Percentiles rank a stretch among this genome's conserved stretches.
phyloP scores from a whole-genome alignment of 805 yeast genomes.

The Dipodascus geniculatus region DNA sequence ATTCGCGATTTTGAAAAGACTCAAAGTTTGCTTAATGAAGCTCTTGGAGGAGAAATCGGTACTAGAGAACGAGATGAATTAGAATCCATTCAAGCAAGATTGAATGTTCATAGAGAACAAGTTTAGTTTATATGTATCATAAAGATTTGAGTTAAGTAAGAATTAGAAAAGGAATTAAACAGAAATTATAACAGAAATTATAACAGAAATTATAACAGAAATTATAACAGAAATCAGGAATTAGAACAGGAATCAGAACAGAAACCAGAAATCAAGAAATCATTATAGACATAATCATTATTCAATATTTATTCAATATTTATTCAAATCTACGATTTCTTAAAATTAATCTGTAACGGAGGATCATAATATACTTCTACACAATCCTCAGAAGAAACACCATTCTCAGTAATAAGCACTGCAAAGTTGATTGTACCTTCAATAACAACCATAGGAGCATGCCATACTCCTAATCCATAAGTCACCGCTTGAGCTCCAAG shows the following conservation, averaged over 20 bases:
- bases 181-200: too few species aligned
- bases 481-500: constrained; percentile 83
- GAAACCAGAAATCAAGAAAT: background rate
- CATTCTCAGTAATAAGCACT: constrained; percentile 80
- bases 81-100: background rate
- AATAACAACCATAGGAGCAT: constrained; percentile 89
- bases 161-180: too few species aligned
- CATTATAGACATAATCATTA: background rate
- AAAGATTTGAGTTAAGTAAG: too few species aligned
- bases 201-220: too few species aligned
- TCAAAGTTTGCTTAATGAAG: constrained; percentile 30
- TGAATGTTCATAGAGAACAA: too few species aligned
- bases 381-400: constrained; percentile 67
- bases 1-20: constrained; percentile 41
- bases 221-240: too few species aligned
- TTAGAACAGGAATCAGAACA: too few species aligned
- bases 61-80: background rate
- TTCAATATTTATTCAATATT: too few species aligned
- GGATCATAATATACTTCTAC: constrained; percentile 66
- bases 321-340: background rate
- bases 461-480: constrained; percentile 77
- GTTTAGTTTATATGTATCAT: too few species aligned
- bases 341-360: background rate
- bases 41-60: background rate
- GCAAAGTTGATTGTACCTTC: constrained; percentile 66